Base-by-base conservation (phyloP, 441 rosid species). In the Eugenia klotzschiana region DNA sequence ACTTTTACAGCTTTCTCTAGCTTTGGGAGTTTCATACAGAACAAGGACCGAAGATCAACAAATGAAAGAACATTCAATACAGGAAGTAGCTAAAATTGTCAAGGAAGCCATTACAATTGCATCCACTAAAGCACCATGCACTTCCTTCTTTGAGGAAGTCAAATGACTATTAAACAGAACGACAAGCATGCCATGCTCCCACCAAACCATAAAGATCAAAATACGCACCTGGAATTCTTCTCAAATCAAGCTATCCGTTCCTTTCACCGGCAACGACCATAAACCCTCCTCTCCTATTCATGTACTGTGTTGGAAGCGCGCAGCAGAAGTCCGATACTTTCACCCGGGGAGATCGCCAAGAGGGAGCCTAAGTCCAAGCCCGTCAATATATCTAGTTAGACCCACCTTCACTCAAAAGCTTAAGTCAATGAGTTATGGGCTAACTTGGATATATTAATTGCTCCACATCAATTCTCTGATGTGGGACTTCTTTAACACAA, bases 261-360 rank as follows among this genome's bases (percentile, higher is more conserved):
- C 90, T 89, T 95, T 96, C 0, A 89, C 88, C 0, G 96, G 99
- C 89, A 96, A 86, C 6, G 94, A 94, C 50, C 98, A 90, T 96
- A 79, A 96, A 95, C 4, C 98, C 98, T n/a, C 98, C 98, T 81
- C 96, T 90, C 23, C 98, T 91, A 81, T 96, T 95, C 96, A 95
- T 96, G 77, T n/a, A n/a, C n/a, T n/a, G n/a, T n/a, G 5, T 37
- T 37, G 40, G 3, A 5, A 37, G 40, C 40, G 5, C 40, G 5
- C 5, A 37, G 40, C 5, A 37, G 40, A 37, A 37, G 5, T 37
- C 40, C 5, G 5, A 37, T 37, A 37, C 40, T 5, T 37, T 37
- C 5, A 5, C 40, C 5, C 40, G 5, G 40, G 40, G 40, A 37
- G 40, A 37, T 37, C 40, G 40, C 40, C 5, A 37, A 37, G 40